phyloP scores from a whole-genome alignment of 768 basidiomycete species.

The Amyloporia xantha region DNA sequence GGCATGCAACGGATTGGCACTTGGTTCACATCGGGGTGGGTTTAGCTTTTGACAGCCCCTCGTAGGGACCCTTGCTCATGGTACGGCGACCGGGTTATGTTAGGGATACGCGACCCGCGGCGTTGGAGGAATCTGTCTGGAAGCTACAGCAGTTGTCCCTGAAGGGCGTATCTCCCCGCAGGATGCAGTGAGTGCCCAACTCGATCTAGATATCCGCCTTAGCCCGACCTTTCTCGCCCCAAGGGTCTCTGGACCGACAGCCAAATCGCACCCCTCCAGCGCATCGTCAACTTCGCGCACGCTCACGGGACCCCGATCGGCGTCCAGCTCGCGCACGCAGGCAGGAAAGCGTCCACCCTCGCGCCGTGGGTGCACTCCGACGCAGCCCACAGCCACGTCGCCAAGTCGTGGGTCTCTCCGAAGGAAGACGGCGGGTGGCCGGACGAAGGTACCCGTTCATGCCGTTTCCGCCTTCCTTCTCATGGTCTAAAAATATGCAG shows the following conservation, averaged over 20 bases:
- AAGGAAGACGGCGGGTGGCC: slow-evolving; percentile 67
- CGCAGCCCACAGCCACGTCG: slow-evolving; percentile 26
- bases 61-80: not conserved
- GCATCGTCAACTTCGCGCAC: slow-evolving; percentile 70
- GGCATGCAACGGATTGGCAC: slow-evolving; percentile 80
- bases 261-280: slow-evolving; percentile 63
- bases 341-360: slow-evolving; percentile 64
- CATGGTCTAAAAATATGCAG: slow-evolving; percentile 27
- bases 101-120: slow-evolving; percentile 66
- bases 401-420: slow-evolving; percentile 30
- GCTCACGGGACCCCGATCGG: slow-evolving; percentile 65
- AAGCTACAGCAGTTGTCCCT: slow-evolving; percentile 68
- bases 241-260: slow-evolving; percentile 71
- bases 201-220: too few species aligned
- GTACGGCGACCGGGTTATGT: too few species aligned
- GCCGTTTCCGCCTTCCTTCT: too few species aligned
- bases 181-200: slow-evolving; percentile 44
- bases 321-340: slow-evolving; percentile 74
- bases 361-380: slow-evolving; percentile 57
- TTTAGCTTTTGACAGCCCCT: not conserved
- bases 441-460: slow-evolving; percentile 40
- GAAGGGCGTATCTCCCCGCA: slow-evolving; percentile 75
- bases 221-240: not conserved
- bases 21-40: slow-evolving; percentile 66
- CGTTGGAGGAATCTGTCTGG: slow-evolving; percentile 60